Evolutionary conservation across 441 rosid species (phyloP), one percentile per base, ranked within the genome.

Genomic region (Lepidium campestre): DNA sequence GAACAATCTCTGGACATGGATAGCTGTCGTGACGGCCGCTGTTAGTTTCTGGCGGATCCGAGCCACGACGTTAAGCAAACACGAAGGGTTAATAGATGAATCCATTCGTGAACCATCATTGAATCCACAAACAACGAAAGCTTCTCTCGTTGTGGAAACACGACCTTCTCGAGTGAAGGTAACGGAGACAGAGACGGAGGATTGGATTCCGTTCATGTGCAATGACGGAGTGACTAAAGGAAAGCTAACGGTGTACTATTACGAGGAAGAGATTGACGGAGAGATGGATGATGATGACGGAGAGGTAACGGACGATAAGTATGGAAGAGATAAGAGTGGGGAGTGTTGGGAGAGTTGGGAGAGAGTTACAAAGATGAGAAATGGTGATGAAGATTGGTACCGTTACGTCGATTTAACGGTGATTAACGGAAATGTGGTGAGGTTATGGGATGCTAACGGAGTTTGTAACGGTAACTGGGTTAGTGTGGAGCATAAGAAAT

Each of bases 391-490:
- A 61, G 84, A 67, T 9, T 85, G 93, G 95, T 81, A 82, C 81
- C 67, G 80, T 20, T 69, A 61, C 64, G 64, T 66, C 0, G 72
- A 73, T 54, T 60, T 61, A 56, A 54, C 58, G 62, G 73, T 61
- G 75, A 42, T 88, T 39, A 82, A 81, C 79, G 95, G 97, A 25
- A 86, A 77, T 67, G 81, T 90, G 8, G 90, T 90, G n/a, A 77
- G 85, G 71, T 70, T 90, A 39, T 90, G 95, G 97, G 91, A 85
- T 50, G 87, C 49, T 60, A 66, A 61, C 48, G 61, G 71, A 64
- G 42, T 13, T 22, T 22, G 60, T 64, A 47, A 64, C 39, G 54
- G 60, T 8, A 47, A 18, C 6, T 42, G 57, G 54, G 50, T 50
- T 64, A 64, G 18, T 25, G n/a, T 50, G 19, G 6, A 27, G 1